phyloP scores from a whole-genome alignment of 2,329 filamentous ascomycete species.

The Fusarium beomiforme region DNA sequence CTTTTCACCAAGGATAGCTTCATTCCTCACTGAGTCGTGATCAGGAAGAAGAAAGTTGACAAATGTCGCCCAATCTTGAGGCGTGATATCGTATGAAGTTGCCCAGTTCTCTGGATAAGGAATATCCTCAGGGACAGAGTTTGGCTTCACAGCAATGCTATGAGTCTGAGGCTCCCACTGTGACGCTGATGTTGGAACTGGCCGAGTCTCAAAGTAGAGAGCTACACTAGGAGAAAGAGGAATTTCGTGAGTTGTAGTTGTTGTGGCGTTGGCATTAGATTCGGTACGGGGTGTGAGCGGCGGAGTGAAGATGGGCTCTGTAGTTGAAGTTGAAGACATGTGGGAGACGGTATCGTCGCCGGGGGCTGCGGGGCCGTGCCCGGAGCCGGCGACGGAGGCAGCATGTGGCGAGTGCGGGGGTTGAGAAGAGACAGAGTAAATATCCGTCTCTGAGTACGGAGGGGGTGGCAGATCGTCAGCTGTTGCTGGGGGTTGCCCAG shows the following conservation, averaged over 20 bases:
- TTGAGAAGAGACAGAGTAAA: constrained; percentile 57
- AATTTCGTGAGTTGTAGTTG: constrained; percentile 19
- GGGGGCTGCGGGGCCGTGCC: constrained; percentile 39
- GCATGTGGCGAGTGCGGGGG: constrained; percentile 38
- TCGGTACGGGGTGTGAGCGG: constrained; percentile 57
- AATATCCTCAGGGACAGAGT: constrained; percentile 55
- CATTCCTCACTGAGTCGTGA: constrained; percentile 56
- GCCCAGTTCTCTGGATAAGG: constrained; percentile 54
- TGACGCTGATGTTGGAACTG: constrained; percentile 44
- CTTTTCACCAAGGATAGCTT: constrained; percentile 61
- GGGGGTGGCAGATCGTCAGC: constrained; percentile 59
- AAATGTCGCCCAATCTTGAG: constrained; percentile 69
- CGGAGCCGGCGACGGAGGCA: constrained; percentile 36
- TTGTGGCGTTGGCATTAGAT: constrained; percentile 18
- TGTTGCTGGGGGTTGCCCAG: constrained; percentile 2
- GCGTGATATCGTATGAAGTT: constrained; percentile 55
- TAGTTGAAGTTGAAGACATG: constrained; percentile 54
- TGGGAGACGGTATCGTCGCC: constrained; percentile 51
- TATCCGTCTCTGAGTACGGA: constrained; percentile 67
- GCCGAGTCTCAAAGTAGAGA: constrained; percentile 59
- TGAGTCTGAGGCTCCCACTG: constrained; percentile 45
- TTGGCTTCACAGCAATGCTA: constrained; percentile 47
- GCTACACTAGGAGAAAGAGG: constrained; percentile 39
- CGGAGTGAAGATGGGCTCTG: constrained; percentile 62
- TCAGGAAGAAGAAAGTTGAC: constrained; percentile 65